Evolutionary conservation across 2,329 filamentous ascomycete species (phyloP), one percentile per base, ranked within the genome.

Genomic region (Ciborinia camelliae): DNA sequence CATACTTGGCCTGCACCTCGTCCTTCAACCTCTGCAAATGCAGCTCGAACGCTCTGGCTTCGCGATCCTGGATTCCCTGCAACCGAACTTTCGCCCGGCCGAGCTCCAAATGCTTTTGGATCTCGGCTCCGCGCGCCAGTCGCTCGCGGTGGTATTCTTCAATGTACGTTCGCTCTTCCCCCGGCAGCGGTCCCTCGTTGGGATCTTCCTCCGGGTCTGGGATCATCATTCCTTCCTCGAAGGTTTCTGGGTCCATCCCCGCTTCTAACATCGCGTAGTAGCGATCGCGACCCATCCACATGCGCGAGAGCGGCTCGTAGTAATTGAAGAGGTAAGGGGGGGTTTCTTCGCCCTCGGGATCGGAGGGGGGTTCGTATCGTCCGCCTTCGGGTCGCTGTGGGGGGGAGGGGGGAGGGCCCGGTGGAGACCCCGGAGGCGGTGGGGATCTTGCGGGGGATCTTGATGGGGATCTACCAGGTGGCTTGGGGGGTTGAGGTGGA

Each of bases 231-330:
- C 58, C 58, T 61, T 61, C 58, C 15, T 15, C 6, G 32, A 37
- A 61, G 23, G 58, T 52, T 39, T 51, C 10, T n/a, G 58, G 58
- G 23, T 61, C 58, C 7, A 61, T 4, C 30, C 58, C 58, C 4
- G 43, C 43, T 61, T 61, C 58, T 6, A 61, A 20, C 23, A 61
- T n/a, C 6, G 30, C 32, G 45, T 39, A 61, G 35, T 61, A 52
- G 18, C 58, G 58, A 23, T 61, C 58, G 2, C 32, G 32, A 15
- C 58, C 58, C 58, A 61, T 61, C 58, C 58, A 61, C 58, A 61
- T 61, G 18, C 8, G 45, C 7, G 58, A 61, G 5, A 37, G 32
- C 12, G 43, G 58, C n/a, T 61, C 45, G 32, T 61, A 61, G 32
- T 28, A 61, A 7, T 52, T 52, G 15, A 61, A 15, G 32, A 61